Conservation (phyloP, 1,284 basidiomycete species). For the Pseudomicrostroma phylloplanum region DNA sequence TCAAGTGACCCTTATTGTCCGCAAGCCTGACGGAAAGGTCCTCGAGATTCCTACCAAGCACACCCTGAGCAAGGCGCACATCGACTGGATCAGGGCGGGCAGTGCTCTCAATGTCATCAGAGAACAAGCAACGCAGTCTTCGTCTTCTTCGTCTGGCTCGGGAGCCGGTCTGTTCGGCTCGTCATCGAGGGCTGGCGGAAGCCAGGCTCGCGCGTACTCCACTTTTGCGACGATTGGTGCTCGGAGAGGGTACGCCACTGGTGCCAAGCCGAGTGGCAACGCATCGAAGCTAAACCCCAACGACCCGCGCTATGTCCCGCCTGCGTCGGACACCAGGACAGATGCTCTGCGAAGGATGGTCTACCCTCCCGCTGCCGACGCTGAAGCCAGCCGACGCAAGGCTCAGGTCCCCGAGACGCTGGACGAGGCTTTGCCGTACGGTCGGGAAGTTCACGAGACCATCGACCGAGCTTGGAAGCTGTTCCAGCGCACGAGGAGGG, state of each 20-base stretch:
- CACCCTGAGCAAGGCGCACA: slow-evolving; percentile 37
- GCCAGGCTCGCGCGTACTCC: slow-evolving; percentile 8
- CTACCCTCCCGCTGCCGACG: slow-evolving; percentile 29
- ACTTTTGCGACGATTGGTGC: slow-evolving; percentile 1
- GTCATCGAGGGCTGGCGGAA: slow-evolving; percentile 14
- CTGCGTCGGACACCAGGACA: slow-evolving; percentile 27
- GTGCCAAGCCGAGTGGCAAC: slow-evolving; percentile 13
- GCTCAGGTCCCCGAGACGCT: background rate
- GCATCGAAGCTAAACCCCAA: slow-evolving; percentile 29
- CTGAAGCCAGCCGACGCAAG: slow-evolving; percentile 10
- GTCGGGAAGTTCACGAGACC: slow-evolving; percentile 78
- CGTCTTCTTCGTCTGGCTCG: slow-evolving; percentile 4
- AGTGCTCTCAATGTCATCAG: slow-evolving; percentile 48
- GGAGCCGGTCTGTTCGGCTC: slow-evolving; percentile 18
- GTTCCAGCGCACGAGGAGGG: slow-evolving; percentile 67
- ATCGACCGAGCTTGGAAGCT: slow-evolving; percentile 87
- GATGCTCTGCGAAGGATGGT: slow-evolving; percentile 42
- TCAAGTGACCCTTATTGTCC: slow-evolving; percentile 43
- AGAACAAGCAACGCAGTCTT: slow-evolving; percentile 26
- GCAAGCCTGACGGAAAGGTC: slow-evolving; percentile 42
- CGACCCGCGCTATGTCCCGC: slow-evolving; percentile 42
- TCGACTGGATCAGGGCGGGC: slow-evolving; percentile 48
- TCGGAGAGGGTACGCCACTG: slow-evolving; percentile 28
- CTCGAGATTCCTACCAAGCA: slow-evolving; percentile 46
- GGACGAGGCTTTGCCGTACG: slow-evolving; percentile 13